Evolutionary conservation across 2,329 filamentous ascomycete species (phyloP).

Genomic region (Cordyceps fumosorosea): DNA sequence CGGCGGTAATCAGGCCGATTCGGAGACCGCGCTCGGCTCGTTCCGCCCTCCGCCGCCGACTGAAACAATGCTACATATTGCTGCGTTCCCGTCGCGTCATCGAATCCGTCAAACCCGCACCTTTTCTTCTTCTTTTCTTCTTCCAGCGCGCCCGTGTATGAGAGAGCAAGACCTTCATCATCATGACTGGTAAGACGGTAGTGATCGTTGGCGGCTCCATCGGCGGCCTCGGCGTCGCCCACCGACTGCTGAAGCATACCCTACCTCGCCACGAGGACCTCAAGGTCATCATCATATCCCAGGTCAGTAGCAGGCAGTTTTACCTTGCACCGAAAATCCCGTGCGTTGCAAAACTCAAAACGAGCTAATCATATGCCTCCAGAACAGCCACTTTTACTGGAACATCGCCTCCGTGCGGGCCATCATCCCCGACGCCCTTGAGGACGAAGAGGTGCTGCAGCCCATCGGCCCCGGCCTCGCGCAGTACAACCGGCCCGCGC

Average conservation of each 20-base stretch:
- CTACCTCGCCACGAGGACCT: slow-evolving; percentile 36
- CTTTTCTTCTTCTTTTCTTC: no score
- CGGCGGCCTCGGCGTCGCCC: slow-evolving; percentile 46
- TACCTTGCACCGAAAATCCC: no score
- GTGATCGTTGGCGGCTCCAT: slow-evolving; percentile 49
- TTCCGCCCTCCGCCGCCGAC: no score
- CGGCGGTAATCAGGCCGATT: no score
- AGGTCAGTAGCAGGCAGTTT: slow-evolving; percentile 30
- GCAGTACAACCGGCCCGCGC: slow-evolving; percentile 35
- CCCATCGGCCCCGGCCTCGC: slow-evolving; percentile 43
- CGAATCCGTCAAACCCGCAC: no score
- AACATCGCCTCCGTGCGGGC: slow-evolving; percentile 50
- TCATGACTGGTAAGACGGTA: slow-evolving; percentile 36
- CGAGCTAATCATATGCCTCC: background rate
- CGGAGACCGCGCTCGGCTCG: no score
- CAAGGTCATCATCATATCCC: slow-evolving; percentile 50
- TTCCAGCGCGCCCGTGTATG: no score
- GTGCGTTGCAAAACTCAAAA: no score
- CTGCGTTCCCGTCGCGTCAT: no score
- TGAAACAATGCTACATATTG: no score
- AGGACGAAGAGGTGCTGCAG: slow-evolving; percentile 43
- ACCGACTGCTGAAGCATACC: slow-evolving; percentile 48
- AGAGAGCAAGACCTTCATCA: background rate
- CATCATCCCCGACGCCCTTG: slow-evolving; percentile 43
- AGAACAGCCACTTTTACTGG: slow-evolving; percentile 55